Evolutionary conservation across 2,329 filamentous ascomycete species (phyloP), one percentile per base, ranked within the genome.

Genomic region (Cephalotrichum gorgonifer): DNA sequence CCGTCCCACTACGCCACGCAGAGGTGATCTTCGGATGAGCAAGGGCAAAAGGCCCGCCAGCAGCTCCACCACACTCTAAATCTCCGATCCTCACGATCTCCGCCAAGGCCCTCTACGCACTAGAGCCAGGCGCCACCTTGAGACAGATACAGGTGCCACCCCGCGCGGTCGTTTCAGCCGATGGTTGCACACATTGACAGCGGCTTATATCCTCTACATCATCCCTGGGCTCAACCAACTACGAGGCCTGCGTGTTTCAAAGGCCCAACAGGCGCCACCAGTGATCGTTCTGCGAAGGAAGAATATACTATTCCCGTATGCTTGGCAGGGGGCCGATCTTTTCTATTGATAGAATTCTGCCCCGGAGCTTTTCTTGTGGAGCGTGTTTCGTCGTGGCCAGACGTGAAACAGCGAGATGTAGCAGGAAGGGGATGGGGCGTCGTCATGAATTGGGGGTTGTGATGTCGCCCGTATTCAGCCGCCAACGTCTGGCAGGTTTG

Each of bases 71-170:
- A n/a, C n/a, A n/a, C n/a, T n/a, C n/a, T n/a, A 14, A 26, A 20
- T 20, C 22, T 3, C 17, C 17, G 14, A 6, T 27, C 25, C 23
- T 15, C 27, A 44, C 23, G n/a, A 28, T 44, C 15, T 25, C 15
- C 30, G n/a, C n/a, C 15, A n/a, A n/a, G n/a, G 30, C 4, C 35
- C 17, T 22, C 6, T 20, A 22, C 25, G n/a, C 43, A 44, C 33
- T 33, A 38, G 43, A 48, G 31, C 46, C 38, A 48, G 46, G 38
- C 46, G 46, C 33, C 23, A 38, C n/a, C 20, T 22, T 38, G 46
- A 43, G 38, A 48, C 46, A 48, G 26, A 9, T 9, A 12, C 30
- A n/a, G 17, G 30, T 15, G 35, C 25, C 39, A n/a, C n/a, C n/a
- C n/a, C n/a, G n/a, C 23, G 15, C 22, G 26, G 46, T 12, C 25